Evolutionary conservation across 345 rosid species (phyloP), one percentile per base, ranked within the genome.

Genomic region (Citrus inodora): DNA sequence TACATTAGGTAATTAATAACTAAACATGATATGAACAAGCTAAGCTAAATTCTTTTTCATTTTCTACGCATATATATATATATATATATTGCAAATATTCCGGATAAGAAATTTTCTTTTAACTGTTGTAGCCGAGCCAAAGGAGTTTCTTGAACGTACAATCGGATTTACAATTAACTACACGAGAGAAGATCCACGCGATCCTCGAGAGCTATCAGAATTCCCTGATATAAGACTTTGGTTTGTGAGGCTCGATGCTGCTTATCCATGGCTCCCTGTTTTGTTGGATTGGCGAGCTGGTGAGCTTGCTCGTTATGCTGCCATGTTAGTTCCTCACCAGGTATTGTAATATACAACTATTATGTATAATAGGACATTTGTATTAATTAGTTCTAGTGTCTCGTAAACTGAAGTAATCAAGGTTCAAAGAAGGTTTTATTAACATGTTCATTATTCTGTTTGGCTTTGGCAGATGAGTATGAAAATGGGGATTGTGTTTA

Each of bases 261-360:
- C 79, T 55, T 93, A 91, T 83, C 98, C 98, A 0, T 95, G 97
- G 98, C 82, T 95, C 28, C 99, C 96, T 38, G 90, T 92, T 11
- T 79, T 95, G 74, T 76, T 93, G 60, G 97, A 93, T 79, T 93
- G 96, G 97, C 84, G 97, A 84, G 97, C 93, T 0, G 99, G 99
- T 4, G 96, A 95, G 78, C 90, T 95, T 53, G 97, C 99, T 75
- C 92, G 98, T 16, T 95, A 89, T 70, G 90, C 93, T 6, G 95
- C 95, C 68, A 89, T 91, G 93, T 77, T 95, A 33, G 96, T 95
- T 69, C 98, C 95, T 48, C 98, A 93, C 82, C 95, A 95, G 92
- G 92, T 91, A 46, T 13, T 3, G 51, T 46, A 46, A 46, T 13
- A 3, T 46, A 46, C 51, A 46, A 46, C 14, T 46, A 46, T 46